These are phyloP conservation scores for Cadophora luteo-olivacea DNA, from an alignment of 2,329 filamentous ascomycete species.

Conservation along the genomic window DNA sequence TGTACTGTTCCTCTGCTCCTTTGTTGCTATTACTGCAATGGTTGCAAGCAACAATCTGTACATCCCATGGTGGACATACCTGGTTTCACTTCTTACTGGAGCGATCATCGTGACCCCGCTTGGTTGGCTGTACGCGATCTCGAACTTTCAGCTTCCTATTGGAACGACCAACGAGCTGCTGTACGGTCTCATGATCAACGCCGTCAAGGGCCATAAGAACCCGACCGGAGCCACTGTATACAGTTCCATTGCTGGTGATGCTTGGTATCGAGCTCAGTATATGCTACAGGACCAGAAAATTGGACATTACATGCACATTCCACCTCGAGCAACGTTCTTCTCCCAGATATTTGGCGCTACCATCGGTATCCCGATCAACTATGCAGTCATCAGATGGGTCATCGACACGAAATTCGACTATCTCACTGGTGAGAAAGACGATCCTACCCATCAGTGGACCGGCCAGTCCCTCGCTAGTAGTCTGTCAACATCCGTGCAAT, in stretches of 20 bases:
- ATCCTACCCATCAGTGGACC: constrained; percentile 67
- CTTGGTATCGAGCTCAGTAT: constrained; percentile 64
- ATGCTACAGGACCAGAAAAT: constrained; percentile 69
- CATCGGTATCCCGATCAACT: constrained; percentile 66
- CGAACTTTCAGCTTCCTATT: constrained; percentile 60
- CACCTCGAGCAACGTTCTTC: constrained; percentile 64
- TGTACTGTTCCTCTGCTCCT: constrained; percentile 55
- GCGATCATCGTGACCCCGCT: constrained; percentile 62
- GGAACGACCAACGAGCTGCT: constrained; percentile 65
- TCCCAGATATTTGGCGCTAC: constrained; percentile 65
- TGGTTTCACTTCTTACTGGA: constrained; percentile 61
- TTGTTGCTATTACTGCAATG: constrained; percentile 57
- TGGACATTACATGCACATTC: constrained; percentile 67
- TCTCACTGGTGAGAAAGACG: constrained; percentile 54
- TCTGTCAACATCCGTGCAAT: constrained; percentile 63
- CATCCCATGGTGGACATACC: constrained; percentile 65
- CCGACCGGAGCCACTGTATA: constrained; percentile 64
- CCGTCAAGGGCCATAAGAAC: constrained; percentile 57
- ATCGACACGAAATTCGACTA: constrained; percentile 62
- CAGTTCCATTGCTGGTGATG: constrained; percentile 64
- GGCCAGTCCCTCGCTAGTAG: constrained; percentile 58
- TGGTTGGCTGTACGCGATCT: constrained; percentile 64
- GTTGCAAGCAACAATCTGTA: constrained; percentile 59
- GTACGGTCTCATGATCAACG: constrained; percentile 65
- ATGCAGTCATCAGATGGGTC: constrained; percentile 66